Percentiles rank a stretch among this genome's conserved stretches.
Conservation (phyloP, 2,329 filamentous ascomycete species). For the Cadophora malorum region DNA sequence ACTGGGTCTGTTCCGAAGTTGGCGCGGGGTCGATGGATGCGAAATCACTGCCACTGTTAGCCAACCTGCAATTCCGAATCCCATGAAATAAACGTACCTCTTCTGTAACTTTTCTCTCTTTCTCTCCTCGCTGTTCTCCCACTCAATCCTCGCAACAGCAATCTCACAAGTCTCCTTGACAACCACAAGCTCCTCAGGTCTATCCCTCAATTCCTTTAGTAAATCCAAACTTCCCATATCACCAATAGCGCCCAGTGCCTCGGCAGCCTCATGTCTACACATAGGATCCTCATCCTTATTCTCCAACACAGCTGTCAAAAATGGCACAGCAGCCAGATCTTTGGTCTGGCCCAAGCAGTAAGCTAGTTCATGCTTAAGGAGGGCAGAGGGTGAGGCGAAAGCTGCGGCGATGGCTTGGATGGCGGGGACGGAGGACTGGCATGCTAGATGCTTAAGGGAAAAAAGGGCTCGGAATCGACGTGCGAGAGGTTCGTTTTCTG, state of each 20-base stretch:
- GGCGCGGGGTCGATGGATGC: constrained; percentile 95
- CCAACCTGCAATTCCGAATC: constrained; percentile 6
- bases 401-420: constrained; percentile 86
- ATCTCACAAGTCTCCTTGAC: constrained; percentile 98
- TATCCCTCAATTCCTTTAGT: constrained; percentile 75
- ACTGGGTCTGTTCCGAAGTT: constrained; percentile 69
- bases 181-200: constrained; percentile 75
- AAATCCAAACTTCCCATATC: constrained; percentile 76
- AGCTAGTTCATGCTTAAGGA: constrained; percentile 95
- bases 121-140: constrained; percentile 79
- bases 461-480: constrained; percentile 95
- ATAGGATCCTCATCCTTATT: constrained; percentile 87
- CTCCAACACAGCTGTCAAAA: constrained; percentile 75
- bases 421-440: constrained; percentile 63
- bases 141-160: constrained; percentile 90
- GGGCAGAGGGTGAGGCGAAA: constrained; percentile 82
- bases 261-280: constrained; percentile 95
- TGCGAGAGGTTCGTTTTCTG: constrained; percentile 82
- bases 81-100: constrained; percentile 63
- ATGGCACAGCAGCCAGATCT: constrained; percentile 75
- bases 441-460: constrained; percentile 93
- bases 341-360: constrained; percentile 95
- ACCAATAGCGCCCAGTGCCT: constrained; percentile 89
- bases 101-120: constrained; percentile 79
- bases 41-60: constrained; percentile 73